Conservation (phyloP, 768 basidiomycete genomes). For the Scleroderma bovista region DNA sequence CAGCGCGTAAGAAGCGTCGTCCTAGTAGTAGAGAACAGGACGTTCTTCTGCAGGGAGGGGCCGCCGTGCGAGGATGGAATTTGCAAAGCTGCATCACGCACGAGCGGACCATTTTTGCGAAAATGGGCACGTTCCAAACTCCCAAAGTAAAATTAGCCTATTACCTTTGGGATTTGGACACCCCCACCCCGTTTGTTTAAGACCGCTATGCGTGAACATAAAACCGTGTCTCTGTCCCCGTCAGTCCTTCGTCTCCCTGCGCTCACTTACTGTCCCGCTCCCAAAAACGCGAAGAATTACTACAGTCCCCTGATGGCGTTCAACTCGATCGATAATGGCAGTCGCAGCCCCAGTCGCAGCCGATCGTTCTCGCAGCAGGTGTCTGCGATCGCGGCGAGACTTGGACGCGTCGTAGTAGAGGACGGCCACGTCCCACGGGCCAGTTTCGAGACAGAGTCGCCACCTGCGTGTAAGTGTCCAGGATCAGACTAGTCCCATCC, state of each 20-base stretch:
- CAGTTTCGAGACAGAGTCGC: not conserved
- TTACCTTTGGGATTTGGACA: not conserved
- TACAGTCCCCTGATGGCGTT: not conserved
- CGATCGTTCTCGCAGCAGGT: slow-evolving; percentile 6
- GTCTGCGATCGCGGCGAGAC: slow-evolving; percentile 6
- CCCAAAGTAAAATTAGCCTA: not conserved
- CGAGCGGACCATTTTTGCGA: too few relatives aligned
- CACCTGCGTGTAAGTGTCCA: not conserved
- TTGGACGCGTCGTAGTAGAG: slow-evolving; percentile 1
- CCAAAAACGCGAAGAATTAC: not conserved
- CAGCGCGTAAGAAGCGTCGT: not conserved
- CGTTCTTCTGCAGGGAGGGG: not conserved
- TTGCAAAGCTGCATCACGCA: too few relatives aligned
- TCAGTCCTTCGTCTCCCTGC: not conserved
- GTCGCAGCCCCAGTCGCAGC: not conserved
- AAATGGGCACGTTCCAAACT: not conserved
- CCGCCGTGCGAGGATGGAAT: not conserved
- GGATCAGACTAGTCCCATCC: too few relatives aligned
- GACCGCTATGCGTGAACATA: too few relatives aligned
- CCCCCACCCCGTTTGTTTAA: not conserved
- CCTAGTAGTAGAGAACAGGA: not conserved
- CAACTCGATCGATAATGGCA: not conserved
- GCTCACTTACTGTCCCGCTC: not conserved
- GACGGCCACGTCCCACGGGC: not conserved
- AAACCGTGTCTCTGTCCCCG: not conserved